These are phyloP conservation scores for Trichoderma sp. DNA, from an alignment of 2,329 filamentous ascomycete species.

Conservation along the genomic window DNA sequence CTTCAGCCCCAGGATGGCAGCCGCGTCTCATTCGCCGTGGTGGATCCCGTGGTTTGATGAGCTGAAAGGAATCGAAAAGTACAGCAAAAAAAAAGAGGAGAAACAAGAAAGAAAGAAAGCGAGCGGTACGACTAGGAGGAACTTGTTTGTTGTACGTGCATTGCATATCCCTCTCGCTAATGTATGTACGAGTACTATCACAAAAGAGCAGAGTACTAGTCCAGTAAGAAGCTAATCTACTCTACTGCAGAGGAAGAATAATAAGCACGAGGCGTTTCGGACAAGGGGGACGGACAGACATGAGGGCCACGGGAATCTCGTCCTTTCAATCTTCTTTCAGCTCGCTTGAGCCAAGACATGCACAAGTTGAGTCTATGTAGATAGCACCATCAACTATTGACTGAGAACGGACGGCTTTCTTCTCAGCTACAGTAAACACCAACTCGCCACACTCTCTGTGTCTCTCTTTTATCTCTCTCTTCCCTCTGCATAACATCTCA, in stretches of 20 bases:
- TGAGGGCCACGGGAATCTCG: background rate
- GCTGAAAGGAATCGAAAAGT: conserved; percentile 6
- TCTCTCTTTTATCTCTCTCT: background rate
- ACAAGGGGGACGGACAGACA: background rate
- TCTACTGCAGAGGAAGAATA: background rate
- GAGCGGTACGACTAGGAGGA: background rate
- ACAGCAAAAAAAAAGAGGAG: background rate
- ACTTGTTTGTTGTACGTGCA: background rate
- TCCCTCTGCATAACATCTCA: background rate
- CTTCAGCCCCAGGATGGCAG: background rate
- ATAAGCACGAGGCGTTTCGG: background rate
- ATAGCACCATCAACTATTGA: background rate
- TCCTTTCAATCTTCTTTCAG: background rate
- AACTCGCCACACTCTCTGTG: background rate
- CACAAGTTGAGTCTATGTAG: background rate
- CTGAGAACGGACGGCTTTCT: background rate
- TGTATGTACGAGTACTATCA: background rate
- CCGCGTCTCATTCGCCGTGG: conserved; percentile 16
- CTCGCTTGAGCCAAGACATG: background rate
- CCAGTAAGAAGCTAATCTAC: background rate
- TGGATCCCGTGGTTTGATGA: conserved; percentile 10
- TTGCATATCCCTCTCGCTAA: background rate
- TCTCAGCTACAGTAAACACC: background rate
- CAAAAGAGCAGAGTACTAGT: background rate
- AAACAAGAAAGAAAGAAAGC: background rate